phyloP scores from a whole-genome alignment of 805 yeast genomes.

The Yarrowia sp. region DNA sequence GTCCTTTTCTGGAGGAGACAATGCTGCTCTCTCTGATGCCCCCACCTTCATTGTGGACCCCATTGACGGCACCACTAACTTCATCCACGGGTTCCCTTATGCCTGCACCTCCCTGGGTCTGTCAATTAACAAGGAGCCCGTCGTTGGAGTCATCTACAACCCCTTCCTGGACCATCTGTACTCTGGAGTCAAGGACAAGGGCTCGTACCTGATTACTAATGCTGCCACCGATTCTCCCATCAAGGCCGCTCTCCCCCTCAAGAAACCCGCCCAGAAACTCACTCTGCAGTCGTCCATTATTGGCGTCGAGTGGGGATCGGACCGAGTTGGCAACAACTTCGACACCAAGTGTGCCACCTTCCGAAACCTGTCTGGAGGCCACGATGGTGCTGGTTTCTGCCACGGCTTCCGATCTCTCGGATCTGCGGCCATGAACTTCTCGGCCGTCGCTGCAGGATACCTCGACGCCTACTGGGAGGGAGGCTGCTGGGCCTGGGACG shows the following conservation, averaged over 20 bases:
- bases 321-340: constrained; percentile 60
- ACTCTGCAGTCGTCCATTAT: constrained; percentile 60
- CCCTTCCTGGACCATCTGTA: constrained; percentile 63
- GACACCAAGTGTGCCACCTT: constrained; percentile 59
- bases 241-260: constrained; percentile 50
- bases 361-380: constrained; percentile 54
- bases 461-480: constrained; percentile 73
- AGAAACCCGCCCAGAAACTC: constrained; percentile 50
- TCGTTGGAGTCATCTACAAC: constrained; percentile 71
- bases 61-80: constrained; percentile 71
- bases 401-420: constrained; percentile 70
- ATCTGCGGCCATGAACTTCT: constrained; percentile 68
- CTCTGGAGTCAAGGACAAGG: constrained; percentile 62
- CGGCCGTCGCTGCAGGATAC: constrained; percentile 64
- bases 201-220: constrained; percentile 60
- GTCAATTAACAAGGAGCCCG: constrained; percentile 57
- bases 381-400: constrained; percentile 61
- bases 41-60: constrained; percentile 74
- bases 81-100: constrained; percentile 67
- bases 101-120: constrained; percentile 69
- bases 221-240: constrained; percentile 22
- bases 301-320: constrained; percentile 69
- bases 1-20: constrained; percentile 57
- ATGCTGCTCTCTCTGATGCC: constrained; percentile 55
- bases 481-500: constrained; percentile 75